These are phyloP conservation scores for Penicillium sp. DNA, from an alignment of 2,329 filamentous ascomycete species.

Conservation along the genomic window DNA sequence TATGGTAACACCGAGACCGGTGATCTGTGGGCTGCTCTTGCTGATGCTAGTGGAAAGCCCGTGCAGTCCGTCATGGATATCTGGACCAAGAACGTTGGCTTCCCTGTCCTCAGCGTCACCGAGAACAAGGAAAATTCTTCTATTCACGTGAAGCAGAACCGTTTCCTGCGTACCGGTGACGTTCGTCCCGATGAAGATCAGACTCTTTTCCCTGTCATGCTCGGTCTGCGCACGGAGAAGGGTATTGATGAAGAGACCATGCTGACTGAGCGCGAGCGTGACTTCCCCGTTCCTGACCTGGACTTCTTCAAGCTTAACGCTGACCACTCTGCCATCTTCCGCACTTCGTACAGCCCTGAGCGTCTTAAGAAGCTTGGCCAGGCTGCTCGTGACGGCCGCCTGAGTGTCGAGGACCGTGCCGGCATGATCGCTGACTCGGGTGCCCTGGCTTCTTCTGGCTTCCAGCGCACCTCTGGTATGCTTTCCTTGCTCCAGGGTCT, in stretches of 20 bases:
- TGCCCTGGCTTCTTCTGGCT: constrained; percentile 82
- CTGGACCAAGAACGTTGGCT: constrained; percentile 96
- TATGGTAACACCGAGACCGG: constrained; percentile 91
- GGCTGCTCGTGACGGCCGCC: constrained; percentile 74
- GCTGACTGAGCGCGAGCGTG: constrained; percentile 67
- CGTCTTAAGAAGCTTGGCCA: constrained; percentile 83
- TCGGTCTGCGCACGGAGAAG: constrained; percentile 79
- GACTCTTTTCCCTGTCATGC: constrained; percentile 83
- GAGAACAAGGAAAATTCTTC: constrained; percentile 68
- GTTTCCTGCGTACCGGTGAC: constrained; percentile 88
- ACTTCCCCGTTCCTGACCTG: constrained; percentile 72
- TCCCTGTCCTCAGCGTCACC: constrained; percentile 83
- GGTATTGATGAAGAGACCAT: constrained; percentile 76
- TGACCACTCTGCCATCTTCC: constrained; percentile 88
- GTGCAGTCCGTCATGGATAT: constrained; percentile 88
- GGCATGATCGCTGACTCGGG: constrained; percentile 94
- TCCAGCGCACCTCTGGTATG: constrained; percentile 88
- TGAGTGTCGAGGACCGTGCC: constrained; percentile 85
- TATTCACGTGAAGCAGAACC: constrained; percentile 89
- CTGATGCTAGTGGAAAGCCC: constrained; percentile 85
- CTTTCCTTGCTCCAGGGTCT: constrained; percentile 83
- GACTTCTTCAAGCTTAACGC: constrained; percentile 98
- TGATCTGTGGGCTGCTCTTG: constrained; percentile 85
- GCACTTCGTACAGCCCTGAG: constrained; percentile 80
- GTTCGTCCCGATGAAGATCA: constrained; percentile 90